Evolutionary conservation across 176 grass and related monocot genomes (phyloP).

Genomic region (Themeda triandra): DNA sequence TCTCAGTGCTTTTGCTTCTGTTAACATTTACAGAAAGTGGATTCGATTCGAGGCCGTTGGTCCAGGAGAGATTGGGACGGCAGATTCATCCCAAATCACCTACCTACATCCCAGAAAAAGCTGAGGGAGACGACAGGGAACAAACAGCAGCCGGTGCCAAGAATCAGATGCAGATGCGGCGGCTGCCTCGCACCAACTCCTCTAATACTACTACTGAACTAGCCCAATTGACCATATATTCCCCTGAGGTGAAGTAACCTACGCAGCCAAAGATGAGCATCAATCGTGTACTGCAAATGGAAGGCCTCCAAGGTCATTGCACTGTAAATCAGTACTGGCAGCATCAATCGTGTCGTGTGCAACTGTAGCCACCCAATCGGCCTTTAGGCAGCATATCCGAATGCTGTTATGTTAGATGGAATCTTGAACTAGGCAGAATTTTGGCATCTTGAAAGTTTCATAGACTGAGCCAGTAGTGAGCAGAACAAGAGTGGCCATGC

Average conservation of each 20-base stretch:
- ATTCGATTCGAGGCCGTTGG: not conserved
- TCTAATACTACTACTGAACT: conserved; percentile 9
- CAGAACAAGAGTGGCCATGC: not conserved
- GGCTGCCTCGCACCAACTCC: not conserved
- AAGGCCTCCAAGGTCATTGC: not conserved
- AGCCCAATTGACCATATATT: conserved; percentile 30
- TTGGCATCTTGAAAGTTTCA: not conserved
- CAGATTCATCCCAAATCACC: conserved; percentile 17
- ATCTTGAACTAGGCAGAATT: not conserved
- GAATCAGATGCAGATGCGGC: conserved; percentile 15
- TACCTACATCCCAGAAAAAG: conserved; percentile 5
- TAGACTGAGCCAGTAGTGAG: no score
- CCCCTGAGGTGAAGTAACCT: not conserved
- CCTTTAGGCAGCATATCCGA: not conserved
- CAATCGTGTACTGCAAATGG: not conserved
- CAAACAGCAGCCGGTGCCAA: not conserved
- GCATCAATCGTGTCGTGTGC: not conserved
- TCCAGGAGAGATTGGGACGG: conserved; percentile 12
- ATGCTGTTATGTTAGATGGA: not conserved
- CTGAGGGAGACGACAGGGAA: not conserved
- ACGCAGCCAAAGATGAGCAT: not conserved
- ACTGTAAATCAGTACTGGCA: not conserved
- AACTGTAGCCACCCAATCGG: not conserved
- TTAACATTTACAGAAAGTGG: not conserved
- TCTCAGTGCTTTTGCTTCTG: not conserved